phyloP scores from a whole-genome alignment of 805 yeast species.

The Metschnikowia henanensis region DNA sequence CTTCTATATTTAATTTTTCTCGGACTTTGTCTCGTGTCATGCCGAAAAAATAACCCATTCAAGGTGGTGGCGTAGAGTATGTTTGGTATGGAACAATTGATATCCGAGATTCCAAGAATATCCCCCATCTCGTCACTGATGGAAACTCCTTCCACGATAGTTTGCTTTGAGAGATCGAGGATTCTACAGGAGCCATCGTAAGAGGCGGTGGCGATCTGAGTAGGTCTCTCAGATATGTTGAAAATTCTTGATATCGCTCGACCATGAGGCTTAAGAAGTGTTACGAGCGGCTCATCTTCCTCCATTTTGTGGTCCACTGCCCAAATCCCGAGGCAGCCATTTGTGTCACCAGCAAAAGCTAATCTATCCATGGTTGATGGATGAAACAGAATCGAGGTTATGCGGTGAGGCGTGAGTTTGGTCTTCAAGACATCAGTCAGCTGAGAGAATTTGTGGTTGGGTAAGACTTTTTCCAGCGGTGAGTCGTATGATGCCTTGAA shows the following conservation, averaged over 20 bases:
- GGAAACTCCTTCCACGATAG: slow-evolving; percentile 50
- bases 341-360: slow-evolving; percentile 83
- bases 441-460: not conserved
- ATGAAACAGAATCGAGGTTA: slow-evolving; percentile 74
- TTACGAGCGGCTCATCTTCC: slow-evolving; percentile 48
- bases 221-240: slow-evolving; percentile 48
- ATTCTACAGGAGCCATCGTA: slow-evolving; percentile 87
- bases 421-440: slow-evolving; percentile 1
- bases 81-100: slow-evolving; percentile 52
- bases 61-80: slow-evolving; percentile 73
- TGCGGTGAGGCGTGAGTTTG: slow-evolving; percentile 68
- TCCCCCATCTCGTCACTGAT: slow-evolving; percentile 52
- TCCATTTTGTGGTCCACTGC: slow-evolving; percentile 54
- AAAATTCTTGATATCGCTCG: slow-evolving; percentile 66
- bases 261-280: slow-evolving; percentile 73
- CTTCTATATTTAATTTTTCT: slow-evolving; percentile 23
- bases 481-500: too few relatives aligned
- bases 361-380: slow-evolving; percentile 64
- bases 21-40: slow-evolving; percentile 60
- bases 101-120: slow-evolving; percentile 70
- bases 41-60: slow-evolving; percentile 73
- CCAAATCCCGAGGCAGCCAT: slow-evolving; percentile 91
- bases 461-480: too few relatives aligned
- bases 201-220: slow-evolving; percentile 65
- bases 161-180: slow-evolving; percentile 62